Conservation (phyloP, 2,329 filamentous ascomycete genomes). For the Fusarium nelsonii region DNA sequence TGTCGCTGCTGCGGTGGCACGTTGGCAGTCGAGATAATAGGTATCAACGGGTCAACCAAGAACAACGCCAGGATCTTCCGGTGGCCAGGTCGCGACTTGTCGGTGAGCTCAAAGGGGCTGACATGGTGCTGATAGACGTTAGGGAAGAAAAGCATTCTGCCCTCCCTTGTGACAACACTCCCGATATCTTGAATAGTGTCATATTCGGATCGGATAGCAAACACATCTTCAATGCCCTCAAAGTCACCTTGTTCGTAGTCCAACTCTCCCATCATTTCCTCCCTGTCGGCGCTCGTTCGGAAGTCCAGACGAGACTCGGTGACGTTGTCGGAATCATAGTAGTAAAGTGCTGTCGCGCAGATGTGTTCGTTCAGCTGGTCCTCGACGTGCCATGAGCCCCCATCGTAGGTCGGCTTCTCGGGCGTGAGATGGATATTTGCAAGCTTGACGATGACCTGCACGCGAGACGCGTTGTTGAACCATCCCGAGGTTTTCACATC, state of each 20-base stretch:
- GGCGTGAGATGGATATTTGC: slow-evolving; percentile 72
- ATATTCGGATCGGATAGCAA: slow-evolving; percentile 49
- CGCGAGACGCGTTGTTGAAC: slow-evolving; percentile 48
- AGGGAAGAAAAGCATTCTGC: slow-evolving; percentile 67
- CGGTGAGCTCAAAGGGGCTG: slow-evolving; percentile 63
- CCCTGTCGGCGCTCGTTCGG: slow-evolving; percentile 55
- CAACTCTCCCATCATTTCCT: slow-evolving; percentile 46
- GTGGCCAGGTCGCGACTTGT: slow-evolving; percentile 66
- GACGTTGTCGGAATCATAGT: slow-evolving; percentile 72
- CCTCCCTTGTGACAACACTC: slow-evolving; percentile 59
- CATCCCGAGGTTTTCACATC: slow-evolving; percentile 48
- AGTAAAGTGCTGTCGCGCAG: slow-evolving; percentile 71
- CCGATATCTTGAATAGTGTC: slow-evolving; percentile 57
- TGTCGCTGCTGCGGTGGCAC: slow-evolving; percentile 59
- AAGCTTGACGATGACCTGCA: slow-evolving; percentile 75
- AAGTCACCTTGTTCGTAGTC: slow-evolving; percentile 52
- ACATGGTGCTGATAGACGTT: slow-evolving; percentile 67
- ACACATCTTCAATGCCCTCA: slow-evolving; percentile 51
- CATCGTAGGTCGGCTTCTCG: slow-evolving; percentile 65
- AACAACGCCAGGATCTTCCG: slow-evolving; percentile 71
- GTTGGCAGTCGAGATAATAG: slow-evolving; percentile 59
- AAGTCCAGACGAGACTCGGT: slow-evolving; percentile 65
- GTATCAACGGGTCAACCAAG: slow-evolving; percentile 68
- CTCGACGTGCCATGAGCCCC: slow-evolving; percentile 68
- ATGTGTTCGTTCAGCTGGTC: slow-evolving; percentile 73